Conservation (phyloP, 1,284 basidiomycete genomes). For the Ganoderma resinaceum region DNA sequence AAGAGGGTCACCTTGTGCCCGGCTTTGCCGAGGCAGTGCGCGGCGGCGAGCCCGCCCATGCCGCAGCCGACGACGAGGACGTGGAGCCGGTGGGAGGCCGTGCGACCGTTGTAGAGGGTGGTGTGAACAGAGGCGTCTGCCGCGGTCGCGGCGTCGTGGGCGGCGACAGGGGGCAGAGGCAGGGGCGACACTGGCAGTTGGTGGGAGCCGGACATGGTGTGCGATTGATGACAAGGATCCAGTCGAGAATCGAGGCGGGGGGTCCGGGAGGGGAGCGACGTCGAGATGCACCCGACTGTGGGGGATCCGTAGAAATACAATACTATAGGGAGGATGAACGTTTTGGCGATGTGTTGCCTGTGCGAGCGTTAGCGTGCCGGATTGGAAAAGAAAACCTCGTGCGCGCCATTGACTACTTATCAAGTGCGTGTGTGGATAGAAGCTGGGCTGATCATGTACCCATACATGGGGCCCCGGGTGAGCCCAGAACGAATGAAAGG, state of each 20-base stretch:
- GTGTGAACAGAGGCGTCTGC: constrained; percentile 27
- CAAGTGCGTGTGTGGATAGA: no score
- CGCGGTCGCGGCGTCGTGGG: constrained; percentile 28
- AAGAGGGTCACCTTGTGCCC: constrained; percentile 54
- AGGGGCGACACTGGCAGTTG: not conserved
- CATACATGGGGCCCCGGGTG: no score
- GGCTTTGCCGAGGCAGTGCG: constrained; percentile 50
- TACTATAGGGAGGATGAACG: constrained; percentile 22
- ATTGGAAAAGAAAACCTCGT: not conserved
- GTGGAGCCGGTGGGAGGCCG: constrained; percentile 46
- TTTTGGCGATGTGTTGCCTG: no score
- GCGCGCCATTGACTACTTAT: not conserved
- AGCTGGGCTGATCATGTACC: no score
- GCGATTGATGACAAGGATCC: no score
- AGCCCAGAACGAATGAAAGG: no score
- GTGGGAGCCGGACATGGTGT: not conserved
- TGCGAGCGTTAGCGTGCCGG: constrained; percentile 7
- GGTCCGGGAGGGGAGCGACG: not conserved
- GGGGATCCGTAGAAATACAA: constrained; percentile 9
- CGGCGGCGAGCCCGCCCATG: constrained; percentile 54
- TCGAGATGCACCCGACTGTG: no score
- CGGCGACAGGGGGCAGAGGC: constrained; percentile 1
- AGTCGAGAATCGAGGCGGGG: no score
- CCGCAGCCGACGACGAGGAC: constrained; percentile 56
- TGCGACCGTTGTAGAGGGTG: constrained; percentile 38